Conservation (phyloP, 2,329 filamentous ascomycete species). For the Sclerotinia subarctica region DNA sequence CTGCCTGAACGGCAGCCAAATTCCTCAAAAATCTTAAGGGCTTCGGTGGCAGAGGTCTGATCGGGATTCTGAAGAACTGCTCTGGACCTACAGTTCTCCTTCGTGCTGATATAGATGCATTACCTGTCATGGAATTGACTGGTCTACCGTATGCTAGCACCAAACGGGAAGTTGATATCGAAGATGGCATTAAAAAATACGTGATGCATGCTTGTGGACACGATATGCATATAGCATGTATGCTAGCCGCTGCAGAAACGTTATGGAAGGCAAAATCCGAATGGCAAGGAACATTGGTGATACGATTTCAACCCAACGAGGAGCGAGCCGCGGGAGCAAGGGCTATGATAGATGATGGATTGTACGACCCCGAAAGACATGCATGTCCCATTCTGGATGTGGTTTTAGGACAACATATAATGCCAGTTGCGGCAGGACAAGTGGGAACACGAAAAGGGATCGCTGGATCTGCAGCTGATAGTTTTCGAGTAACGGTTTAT, state of each 20-base stretch:
- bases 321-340: constrained; percentile 57
- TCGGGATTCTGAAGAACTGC: constrained; percentile 55
- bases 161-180: constrained; percentile 36
- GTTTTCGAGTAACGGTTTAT: constrained; percentile 41
- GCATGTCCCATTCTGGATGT: constrained; percentile 53
- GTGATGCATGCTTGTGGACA: constrained; percentile 70
- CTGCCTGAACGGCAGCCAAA: constrained; percentile 46
- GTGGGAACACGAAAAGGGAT: constrained; percentile 39
- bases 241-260: constrained; percentile 53
- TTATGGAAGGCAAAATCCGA: constrained; percentile 43
- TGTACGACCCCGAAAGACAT: constrained; percentile 45
- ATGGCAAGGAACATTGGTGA: constrained; percentile 63
- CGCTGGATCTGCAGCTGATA: constrained; percentile 40
- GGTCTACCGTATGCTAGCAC: constrained; percentile 54
- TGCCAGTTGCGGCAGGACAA: constrained; percentile 40
- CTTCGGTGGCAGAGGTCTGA: constrained; percentile 53
- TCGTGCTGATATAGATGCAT: constrained; percentile 60
- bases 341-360: constrained; percentile 58
- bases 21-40: constrained; percentile 39
- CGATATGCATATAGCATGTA: constrained; percentile 59
- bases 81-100: constrained; percentile 53
- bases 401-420: constrained; percentile 54
- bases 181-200: constrained; percentile 48
- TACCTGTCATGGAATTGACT: constrained; percentile 56
- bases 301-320: constrained; percentile 66